These are phyloP conservation scores for Phytopythium kandeliae DNA, from an alignment of 352 stramenopile genomes.

Conservation along the genomic window DNA sequence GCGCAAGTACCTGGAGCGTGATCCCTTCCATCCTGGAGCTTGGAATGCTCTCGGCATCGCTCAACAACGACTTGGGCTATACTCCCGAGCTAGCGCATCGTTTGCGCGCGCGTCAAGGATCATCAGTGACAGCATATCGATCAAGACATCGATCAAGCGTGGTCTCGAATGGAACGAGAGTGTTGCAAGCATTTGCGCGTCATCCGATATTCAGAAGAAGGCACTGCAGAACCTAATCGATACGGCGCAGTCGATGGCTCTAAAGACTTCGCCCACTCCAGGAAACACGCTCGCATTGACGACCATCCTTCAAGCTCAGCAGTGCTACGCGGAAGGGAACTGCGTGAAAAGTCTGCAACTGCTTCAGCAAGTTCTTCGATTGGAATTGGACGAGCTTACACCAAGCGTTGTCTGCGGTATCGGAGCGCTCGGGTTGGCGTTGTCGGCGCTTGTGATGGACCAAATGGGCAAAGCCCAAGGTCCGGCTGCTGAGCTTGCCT, in stretches of 20 bases:
- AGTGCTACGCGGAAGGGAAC: slow-evolving; percentile 16
- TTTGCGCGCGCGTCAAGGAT: slow-evolving; percentile 17
- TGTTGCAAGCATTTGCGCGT: slow-evolving; percentile 21
- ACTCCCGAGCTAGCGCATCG: slow-evolving; percentile 30
- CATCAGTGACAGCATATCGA: neutral
- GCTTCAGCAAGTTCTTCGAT: slow-evolving; percentile 15
- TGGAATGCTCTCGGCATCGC: slow-evolving; percentile 63
- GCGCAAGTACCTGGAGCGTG: slow-evolving; percentile 75
- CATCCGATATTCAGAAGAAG: slow-evolving; percentile 6
- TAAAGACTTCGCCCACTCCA: slow-evolving; percentile 6
- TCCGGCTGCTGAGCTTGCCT: slow-evolving; percentile 10
- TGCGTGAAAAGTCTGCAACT: slow-evolving; percentile 18
- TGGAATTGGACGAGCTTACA: slow-evolving; percentile 8
- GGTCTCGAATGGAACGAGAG: slow-evolving; percentile 35
- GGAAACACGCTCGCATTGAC: slow-evolving; percentile 9
- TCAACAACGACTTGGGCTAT: slow-evolving; percentile 50
- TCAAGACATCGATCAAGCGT: neutral
- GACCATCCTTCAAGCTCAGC: slow-evolving; percentile 21
- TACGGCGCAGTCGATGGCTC: slow-evolving; percentile 1
- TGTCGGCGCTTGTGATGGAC: slow-evolving; percentile 21
- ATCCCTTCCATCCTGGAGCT: slow-evolving; percentile 45
- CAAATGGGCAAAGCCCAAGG: neutral
- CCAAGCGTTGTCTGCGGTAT: slow-evolving; percentile 16
- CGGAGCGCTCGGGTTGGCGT: slow-evolving; percentile 27
- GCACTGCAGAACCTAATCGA: slow-evolving; percentile 6